These are phyloP conservation scores for Extremus antarcticus DNA, from an alignment of 495 filamentous ascomycete species.

Conservation along the genomic window DNA sequence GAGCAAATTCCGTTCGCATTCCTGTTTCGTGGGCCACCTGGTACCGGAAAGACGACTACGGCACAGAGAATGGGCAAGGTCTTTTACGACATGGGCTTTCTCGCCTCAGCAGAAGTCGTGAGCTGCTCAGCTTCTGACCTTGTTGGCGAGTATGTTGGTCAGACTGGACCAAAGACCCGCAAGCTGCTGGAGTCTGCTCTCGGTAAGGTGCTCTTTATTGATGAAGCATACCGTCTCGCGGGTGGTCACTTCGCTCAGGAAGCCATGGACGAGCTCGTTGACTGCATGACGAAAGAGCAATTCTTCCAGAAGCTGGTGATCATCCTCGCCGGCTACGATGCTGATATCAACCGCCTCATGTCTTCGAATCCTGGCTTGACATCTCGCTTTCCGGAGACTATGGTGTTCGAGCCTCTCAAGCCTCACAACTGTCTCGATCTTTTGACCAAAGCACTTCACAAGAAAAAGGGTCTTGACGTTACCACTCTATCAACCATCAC, in stretches of 20 bases:
- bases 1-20: slow-evolving; percentile 51
- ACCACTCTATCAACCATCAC: no score
- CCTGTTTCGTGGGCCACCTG: slow-evolving; percentile 53
- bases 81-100: slow-evolving; percentile 51
- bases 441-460: no score
- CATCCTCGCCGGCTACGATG: slow-evolving; percentile 64
- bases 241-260: slow-evolving; percentile 53
- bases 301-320: slow-evolving; percentile 56
- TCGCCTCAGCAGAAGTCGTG: no score
- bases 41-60: slow-evolving; percentile 68
- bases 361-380: slow-evolving; percentile 47
- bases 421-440: no score
- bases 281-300: slow-evolving; percentile 52
- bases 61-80: slow-evolving; percentile 62
- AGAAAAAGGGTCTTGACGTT: no score
- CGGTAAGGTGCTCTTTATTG: slow-evolving; percentile 56
- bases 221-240: slow-evolving; percentile 54
- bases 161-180: no score
- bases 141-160: no score
- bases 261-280: slow-evolving; percentile 64
- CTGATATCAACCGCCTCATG: slow-evolving; percentile 63
- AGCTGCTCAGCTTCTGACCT: no score
- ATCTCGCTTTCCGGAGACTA: slow-evolving; percentile 47
- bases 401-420: slow-evolving; percentile 40
- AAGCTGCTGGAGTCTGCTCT: slow-evolving; percentile 47